Evolutionary conservation across 2,329 filamentous ascomycete species (phyloP).

Genomic region (Boeremia exigua): DNA sequence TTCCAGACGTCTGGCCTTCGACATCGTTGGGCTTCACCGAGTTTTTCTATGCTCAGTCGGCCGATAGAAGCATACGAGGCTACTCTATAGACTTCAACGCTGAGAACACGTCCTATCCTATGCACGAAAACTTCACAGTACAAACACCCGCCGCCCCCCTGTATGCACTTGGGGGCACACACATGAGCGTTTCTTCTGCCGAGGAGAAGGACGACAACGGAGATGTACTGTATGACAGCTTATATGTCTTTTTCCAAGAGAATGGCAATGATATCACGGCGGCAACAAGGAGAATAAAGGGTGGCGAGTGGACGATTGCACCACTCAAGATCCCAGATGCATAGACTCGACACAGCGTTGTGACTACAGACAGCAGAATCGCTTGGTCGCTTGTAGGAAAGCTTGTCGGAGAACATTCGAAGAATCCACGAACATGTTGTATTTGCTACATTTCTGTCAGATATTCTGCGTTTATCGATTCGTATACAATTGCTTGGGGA

Average conservation of each 20-base stretch:
- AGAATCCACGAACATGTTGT: background rate
- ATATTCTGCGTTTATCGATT: background rate
- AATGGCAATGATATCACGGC: constrained; percentile 39
- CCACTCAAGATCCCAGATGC: constrained; percentile 33
- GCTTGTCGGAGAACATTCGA: background rate
- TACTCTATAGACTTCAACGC: constrained; percentile 49
- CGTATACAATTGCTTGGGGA: background rate
- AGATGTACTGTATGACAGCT: constrained; percentile 29
- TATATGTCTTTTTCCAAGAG: constrained; percentile 45
- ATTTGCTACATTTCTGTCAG: background rate
- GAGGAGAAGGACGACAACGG: constrained; percentile 30
- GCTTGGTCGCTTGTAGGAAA: background rate
- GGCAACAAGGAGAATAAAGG: constrained; percentile 30
- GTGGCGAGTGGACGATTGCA: constrained; percentile 40
- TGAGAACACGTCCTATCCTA: constrained; percentile 47
- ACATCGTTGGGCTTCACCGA: constrained; percentile 52
- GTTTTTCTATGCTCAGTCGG: constrained; percentile 52
- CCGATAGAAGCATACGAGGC: constrained; percentile 45
- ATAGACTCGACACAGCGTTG: background rate
- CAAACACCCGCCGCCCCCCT: constrained; percentile 34
- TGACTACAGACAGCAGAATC: background rate
- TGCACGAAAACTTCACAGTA: constrained; percentile 43
- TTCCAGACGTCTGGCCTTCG: constrained; percentile 47
- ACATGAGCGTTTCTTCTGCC: constrained; percentile 48
- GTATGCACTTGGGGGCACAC: constrained; percentile 47